Base-by-base conservation (phyloP, 1,139 yeast species). In the Ogataea hybrid region DNA sequence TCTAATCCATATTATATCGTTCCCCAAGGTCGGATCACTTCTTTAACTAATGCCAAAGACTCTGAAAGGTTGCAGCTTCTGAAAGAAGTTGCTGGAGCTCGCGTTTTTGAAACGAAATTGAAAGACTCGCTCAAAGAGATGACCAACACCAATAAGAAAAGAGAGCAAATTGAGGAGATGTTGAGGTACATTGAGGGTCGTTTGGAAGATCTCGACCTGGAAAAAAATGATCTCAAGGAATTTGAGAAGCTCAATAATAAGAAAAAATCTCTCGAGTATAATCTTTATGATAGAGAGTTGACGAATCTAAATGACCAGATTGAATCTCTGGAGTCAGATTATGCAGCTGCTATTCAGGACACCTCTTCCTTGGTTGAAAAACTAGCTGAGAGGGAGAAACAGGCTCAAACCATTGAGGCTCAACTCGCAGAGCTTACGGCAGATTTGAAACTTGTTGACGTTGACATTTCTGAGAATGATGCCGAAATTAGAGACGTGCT, bases 61-160 rank as follows among this genome's bases (percentile, higher is more conserved):
- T 61, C 76, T 3, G 97, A 90, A 58, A 73, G 97, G 47, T 69
- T 92, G 44, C 73, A 79, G 25, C 68, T 90, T 32, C 69, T 92
- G 50, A 89, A 92, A 54, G 96, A 89, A 58, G 96, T 90, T 25
- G 94, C 97, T 39, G 99, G 99, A 12, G 96, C 97, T 1, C 84
- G 82, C 46, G 86, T 90, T 1, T 92, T 92, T 64, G 98, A 92
- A 59, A 70, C 75, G 37, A 86, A 88, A 57, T 69, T 90, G 43
- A 76, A 77, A 46, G 96, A 89, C 46, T 86, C 96, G 1, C 67
- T 75, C 51, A 84, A 82, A 55, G 92, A 88, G 53, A 86, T 92
- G 89, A 70, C 69, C 10, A 81, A 78, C 44, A 81, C 96, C 0
- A 78, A 76, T 48, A 73, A 71, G 49, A 87, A 88, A 54, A 74